A percentile compares a stretch with the other conserved stretches of the same genome.
Evolutionary conservation across 139 green algal species (phyloP).

Genomic region (Haematococcus sp.): DNA sequence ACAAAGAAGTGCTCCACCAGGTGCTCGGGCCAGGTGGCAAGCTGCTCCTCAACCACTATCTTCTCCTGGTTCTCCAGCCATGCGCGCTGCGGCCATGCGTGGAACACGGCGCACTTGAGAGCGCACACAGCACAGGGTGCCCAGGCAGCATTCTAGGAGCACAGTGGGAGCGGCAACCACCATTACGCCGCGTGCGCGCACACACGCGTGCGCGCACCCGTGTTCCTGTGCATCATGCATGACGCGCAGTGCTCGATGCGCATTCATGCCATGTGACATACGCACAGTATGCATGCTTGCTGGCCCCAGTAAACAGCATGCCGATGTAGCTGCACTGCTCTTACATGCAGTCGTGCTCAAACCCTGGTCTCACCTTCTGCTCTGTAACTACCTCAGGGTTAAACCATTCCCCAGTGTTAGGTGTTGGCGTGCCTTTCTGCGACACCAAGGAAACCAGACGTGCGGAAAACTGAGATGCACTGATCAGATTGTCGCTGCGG

Average conservation of each 20-base stretch:
- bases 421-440: too few relatives aligned
- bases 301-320: too few relatives aligned
- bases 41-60: conserved; percentile 18
- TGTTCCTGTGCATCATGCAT: too few relatives aligned
- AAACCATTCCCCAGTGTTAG: not conserved
- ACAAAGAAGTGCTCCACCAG: conserved; percentile 75
- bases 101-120: not conserved
- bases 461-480: too few relatives aligned
- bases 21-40: conserved; percentile 50
- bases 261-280: too few relatives aligned
- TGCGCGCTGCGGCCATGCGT: conserved; percentile 36
- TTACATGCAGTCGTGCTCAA: not conserved
- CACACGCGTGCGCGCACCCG: too few relatives aligned
- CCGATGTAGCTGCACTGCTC: not conserved
- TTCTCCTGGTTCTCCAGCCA: conserved; percentile 50
- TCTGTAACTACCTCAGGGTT: conserved; percentile 24
- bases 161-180: too few relatives aligned
- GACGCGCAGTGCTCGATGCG: too few relatives aligned
- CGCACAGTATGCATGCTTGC: not conserved
- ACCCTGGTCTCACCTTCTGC: conserved; percentile 12
- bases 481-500: not conserved
- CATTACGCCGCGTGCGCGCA: too few relatives aligned
- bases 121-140: not conserved
- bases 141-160: too few relatives aligned
- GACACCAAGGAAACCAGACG: too few relatives aligned